These are phyloP conservation scores for Backusella macrospora DNA, from an alignment of 192 early-diverging fungal genomes.

Conservation along the genomic window DNA sequence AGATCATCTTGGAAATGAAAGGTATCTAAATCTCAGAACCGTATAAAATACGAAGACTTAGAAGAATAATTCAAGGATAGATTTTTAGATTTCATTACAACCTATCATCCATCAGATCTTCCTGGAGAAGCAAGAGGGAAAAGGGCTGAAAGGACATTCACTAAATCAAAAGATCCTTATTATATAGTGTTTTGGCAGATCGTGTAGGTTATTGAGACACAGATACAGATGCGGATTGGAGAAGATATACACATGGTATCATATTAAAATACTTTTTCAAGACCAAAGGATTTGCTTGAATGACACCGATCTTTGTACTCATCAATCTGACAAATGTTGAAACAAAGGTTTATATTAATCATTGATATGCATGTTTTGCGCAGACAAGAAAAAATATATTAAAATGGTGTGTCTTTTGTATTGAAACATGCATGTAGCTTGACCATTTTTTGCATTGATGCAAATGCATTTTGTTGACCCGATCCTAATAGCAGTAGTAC, in stretches of 20 bases:
- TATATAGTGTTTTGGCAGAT: conserved; percentile 56
- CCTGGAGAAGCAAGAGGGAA: conserved; percentile 76
- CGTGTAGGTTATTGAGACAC: conserved; percentile 76
- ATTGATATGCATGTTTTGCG: conserved; percentile 59
- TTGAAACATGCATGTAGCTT: conserved; percentile 38
- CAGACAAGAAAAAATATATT: conserved; percentile 72
- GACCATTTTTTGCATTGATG: not conserved
- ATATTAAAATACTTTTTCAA: conserved; percentile 74
- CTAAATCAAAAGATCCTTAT: conserved; percentile 47
- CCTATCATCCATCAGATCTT: conserved; percentile 65
- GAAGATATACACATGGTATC: conserved; percentile 83
- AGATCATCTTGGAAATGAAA: conserved; percentile 74
- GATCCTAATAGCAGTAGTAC: not conserved
- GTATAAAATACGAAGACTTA: conserved; percentile 56
- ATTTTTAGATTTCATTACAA: conserved; percentile 69
- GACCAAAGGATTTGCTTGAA: conserved; percentile 63
- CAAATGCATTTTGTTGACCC: not conserved
- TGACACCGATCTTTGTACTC: conserved; percentile 67
- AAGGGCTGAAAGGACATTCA: conserved; percentile 45
- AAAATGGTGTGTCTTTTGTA: conserved; percentile 70
- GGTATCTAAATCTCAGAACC: conserved; percentile 54
- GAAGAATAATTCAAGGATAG: conserved; percentile 50
- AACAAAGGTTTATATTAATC: conserved; percentile 52
- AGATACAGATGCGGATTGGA: conserved; percentile 69
- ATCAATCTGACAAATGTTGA: conserved; percentile 62